phyloP scores from a whole-genome alignment of 139 green algal species.

The Desmodesmus armatus region DNA sequence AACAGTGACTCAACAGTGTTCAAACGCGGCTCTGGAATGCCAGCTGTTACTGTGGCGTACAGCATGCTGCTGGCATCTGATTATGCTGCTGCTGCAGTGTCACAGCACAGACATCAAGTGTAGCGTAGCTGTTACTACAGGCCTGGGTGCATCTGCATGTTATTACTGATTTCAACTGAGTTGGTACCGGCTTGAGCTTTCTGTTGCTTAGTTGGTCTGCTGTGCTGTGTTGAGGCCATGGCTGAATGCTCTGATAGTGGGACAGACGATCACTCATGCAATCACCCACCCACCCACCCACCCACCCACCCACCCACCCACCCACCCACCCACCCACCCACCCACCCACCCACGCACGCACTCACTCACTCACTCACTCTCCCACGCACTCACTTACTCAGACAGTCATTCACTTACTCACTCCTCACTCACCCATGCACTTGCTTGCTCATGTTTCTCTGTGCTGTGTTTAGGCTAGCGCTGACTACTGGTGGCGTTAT shows the following conservation, averaged over 20 bases:
- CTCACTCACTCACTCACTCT: neutral
- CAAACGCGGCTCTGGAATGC: neutral
- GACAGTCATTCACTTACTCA: neutral
- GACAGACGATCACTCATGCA: too few relatives aligned
- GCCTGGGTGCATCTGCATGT: neutral
- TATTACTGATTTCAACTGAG: neutral
- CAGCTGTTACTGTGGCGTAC: neutral
- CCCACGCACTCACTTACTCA: neutral
- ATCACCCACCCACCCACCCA: too few relatives aligned
- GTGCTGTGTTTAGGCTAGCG: conserved; percentile 5
- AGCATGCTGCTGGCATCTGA: neutral
- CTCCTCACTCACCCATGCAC: too few relatives aligned
- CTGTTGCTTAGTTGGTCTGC: too few relatives aligned
- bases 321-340: neutral
- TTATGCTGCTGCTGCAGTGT: neutral
- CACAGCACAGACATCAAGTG: neutral
- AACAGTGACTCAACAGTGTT: neutral
- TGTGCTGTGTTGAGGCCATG: too few relatives aligned
- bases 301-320: neutral
- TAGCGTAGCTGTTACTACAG: neutral
- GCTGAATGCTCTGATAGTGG: too few relatives aligned
- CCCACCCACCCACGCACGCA: neutral
- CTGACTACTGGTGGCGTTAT: conserved; percentile 49
- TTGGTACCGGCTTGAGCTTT: too few relatives aligned
- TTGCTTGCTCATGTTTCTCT: neutral